phyloP scores from a whole-genome alignment of 2,329 filamentous ascomycete genomes.

The Ceratocystis harringtonii region DNA sequence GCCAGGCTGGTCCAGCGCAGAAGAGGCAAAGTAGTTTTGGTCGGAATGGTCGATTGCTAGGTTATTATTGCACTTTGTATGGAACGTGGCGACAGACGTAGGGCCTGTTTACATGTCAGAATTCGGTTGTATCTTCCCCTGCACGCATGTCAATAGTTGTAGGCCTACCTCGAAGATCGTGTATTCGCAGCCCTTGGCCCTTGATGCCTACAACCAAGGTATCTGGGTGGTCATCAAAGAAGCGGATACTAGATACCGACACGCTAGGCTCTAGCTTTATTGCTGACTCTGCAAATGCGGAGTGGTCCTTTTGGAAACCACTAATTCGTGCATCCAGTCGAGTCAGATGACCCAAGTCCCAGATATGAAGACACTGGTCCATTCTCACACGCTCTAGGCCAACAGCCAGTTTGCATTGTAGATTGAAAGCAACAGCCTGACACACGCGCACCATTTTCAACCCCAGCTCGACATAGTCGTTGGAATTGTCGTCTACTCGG shows the following conservation, averaged over 20 bases:
- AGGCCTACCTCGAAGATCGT: conserved; percentile 56
- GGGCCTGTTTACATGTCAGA: conserved; percentile 29
- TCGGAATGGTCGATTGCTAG: conserved; percentile 66
- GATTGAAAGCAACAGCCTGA: conserved; percentile 69
- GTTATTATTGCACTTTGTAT: conserved; percentile 54
- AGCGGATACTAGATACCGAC: conserved; percentile 68
- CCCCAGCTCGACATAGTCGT: conserved; percentile 48
- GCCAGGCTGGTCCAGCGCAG: conserved; percentile 57
- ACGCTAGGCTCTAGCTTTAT: conserved; percentile 49
- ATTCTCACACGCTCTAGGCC: conserved; percentile 68
- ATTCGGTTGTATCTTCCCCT: conserved; percentile 19
- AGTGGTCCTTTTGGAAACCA: conserved; percentile 30
- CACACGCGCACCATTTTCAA: conserved; percentile 64
- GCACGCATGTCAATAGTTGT: background rate
- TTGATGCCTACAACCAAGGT: conserved; percentile 63
- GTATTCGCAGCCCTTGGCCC: conserved; percentile 57
- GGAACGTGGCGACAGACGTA: conserved; percentile 41
- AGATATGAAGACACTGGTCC: conserved; percentile 69
- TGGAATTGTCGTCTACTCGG: conserved; percentile 55
- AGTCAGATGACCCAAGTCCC: conserved; percentile 54
- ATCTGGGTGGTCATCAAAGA: conserved; percentile 63
- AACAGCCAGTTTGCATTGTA: conserved; percentile 55
- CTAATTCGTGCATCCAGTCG: conserved; percentile 31
- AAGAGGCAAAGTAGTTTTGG: conserved; percentile 72
- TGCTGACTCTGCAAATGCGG: conserved; percentile 37